These are phyloP conservation scores for Gossypium bickii DNA, from an alignment of 345 rosid species.

Conservation along the genomic window DNA sequence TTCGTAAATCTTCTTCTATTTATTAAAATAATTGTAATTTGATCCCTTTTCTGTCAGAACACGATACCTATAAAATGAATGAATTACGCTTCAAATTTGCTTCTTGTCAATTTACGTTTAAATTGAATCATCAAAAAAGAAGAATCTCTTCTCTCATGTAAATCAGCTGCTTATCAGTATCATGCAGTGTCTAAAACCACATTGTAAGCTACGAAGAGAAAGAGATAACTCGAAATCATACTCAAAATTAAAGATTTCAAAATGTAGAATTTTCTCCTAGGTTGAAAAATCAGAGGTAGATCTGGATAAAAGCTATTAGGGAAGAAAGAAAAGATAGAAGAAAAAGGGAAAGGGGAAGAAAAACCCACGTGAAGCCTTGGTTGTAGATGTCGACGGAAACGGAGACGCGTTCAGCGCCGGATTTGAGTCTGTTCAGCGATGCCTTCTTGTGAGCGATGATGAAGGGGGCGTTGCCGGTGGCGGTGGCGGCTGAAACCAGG, in stretches of 20 bases:
- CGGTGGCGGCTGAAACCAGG: conserved; percentile 42
- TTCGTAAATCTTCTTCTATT: background rate
- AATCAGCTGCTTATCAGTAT: background rate
- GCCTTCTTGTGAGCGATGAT: conserved; percentile 30
- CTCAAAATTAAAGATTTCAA: background rate
- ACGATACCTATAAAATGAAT: background rate
- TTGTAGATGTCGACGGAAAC: conserved; percentile 84
- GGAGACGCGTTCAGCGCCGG: conserved; percentile 80
- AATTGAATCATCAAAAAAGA: too few relatives aligned
- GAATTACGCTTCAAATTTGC: background rate
- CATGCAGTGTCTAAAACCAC: background rate
- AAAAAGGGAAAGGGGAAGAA: background rate
- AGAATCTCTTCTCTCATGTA: background rate
- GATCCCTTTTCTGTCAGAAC: too few relatives aligned
- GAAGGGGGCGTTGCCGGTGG: conserved; percentile 73
- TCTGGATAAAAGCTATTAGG: background rate
- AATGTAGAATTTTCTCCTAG: background rate
- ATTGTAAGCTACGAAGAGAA: background rate
- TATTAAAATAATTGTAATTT: background rate
- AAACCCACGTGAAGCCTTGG: conserved; percentile 78
- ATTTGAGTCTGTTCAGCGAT: conserved; percentile 64
- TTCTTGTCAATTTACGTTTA: background rate
- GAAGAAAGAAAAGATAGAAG: background rate
- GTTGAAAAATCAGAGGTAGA: conserved; percentile 12
- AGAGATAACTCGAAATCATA: background rate